Evolutionary conservation across 306 rosid species (phyloP).

Genomic region (Rubus idaeus): DNA sequence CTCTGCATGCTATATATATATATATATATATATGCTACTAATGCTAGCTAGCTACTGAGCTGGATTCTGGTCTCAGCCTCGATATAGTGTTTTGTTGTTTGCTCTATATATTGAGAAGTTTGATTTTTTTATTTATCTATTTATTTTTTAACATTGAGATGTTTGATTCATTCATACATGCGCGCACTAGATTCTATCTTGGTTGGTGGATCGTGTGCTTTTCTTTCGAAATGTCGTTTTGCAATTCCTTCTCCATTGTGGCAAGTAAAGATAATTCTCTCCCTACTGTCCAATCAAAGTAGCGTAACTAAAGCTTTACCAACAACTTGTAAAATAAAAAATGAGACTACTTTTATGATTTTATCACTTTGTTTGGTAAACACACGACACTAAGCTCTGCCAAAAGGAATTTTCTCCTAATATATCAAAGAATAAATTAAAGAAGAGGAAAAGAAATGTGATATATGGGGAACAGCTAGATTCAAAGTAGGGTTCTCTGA

Average conservation of each 20-base stretch:
- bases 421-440: not conserved
- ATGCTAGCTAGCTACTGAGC: too few relatives aligned
- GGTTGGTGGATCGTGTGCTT: not conserved
- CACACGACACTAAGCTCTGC: not conserved
- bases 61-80: not conserved
- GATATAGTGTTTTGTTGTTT: not conserved
- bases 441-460: not conserved
- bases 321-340: not conserved
- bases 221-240: not conserved
- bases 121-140: too few relatives aligned
- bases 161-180: not conserved
- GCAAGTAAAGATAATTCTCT: conserved; percentile 31
- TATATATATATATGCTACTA: not conserved
- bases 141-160: not conserved
- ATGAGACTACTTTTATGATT: not conserved
- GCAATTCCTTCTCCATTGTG: conserved; percentile 33
- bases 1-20: not conserved
- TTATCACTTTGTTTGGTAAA: not conserved
- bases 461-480: conserved; percentile 2
- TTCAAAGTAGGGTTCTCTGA: conserved; percentile 19
- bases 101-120: not conserved
- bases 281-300: not conserved
- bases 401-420: not conserved
- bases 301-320: not conserved
- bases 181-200: not conserved